Percentiles rank a stretch among this genome's conserved stretches.
These are phyloP conservation scores for Zangia roseola DNA, from an alignment of 768 basidiomycete species.

Conservation along the genomic window DNA sequence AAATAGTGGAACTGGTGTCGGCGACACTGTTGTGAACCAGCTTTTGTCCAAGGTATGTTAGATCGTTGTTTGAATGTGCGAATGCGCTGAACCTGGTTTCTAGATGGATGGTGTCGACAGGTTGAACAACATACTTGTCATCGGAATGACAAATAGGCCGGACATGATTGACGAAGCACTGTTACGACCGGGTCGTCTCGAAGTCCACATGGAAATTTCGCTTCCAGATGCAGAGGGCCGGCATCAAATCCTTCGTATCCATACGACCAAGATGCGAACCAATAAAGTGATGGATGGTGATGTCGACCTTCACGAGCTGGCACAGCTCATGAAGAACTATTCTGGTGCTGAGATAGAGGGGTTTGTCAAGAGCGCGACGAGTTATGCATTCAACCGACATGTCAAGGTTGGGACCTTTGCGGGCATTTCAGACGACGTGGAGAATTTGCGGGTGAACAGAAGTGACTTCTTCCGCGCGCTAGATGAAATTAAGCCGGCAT, in stretches of 20 bases:
- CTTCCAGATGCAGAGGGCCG: constrained; percentile 93
- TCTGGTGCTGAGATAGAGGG: constrained; percentile 96
- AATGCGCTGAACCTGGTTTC: constrained; percentile 7
- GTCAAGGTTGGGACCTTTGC: constrained; percentile 98
- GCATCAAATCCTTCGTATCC: constrained; percentile 90
- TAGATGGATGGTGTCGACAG: constrained; percentile 99
- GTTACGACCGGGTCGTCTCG: constrained; percentile 94
- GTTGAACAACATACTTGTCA: constrained; percentile 97
- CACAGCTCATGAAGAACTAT: constrained; percentile 90
- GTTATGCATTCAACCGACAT: constrained; percentile 96
- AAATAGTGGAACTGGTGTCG: constrained; percentile 90
- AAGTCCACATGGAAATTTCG: constrained; percentile 99
- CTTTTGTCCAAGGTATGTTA: constrained; percentile 84
- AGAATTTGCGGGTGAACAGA: constrained; percentile 85
- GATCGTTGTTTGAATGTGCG: not conserved
- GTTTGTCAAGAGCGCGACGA: constrained; percentile 95
- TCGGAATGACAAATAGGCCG: constrained; percentile 97
- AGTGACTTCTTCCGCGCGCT: constrained; percentile 87
- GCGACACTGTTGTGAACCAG: constrained; percentile 99
- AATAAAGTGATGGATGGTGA: constrained; percentile 88
- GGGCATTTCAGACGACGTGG: constrained; percentile 93
- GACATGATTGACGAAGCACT: constrained; percentile 99
- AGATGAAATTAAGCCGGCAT: constrained; percentile 93
- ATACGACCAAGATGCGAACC: constrained; percentile 89
- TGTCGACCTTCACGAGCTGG: constrained; percentile 82